A percentile compares a stretch with the other conserved stretches of the same genome.
phyloP scores from a whole-genome alignment of 176 grass and related monocot species.

The Tillandsia fasciculata region DNA sequence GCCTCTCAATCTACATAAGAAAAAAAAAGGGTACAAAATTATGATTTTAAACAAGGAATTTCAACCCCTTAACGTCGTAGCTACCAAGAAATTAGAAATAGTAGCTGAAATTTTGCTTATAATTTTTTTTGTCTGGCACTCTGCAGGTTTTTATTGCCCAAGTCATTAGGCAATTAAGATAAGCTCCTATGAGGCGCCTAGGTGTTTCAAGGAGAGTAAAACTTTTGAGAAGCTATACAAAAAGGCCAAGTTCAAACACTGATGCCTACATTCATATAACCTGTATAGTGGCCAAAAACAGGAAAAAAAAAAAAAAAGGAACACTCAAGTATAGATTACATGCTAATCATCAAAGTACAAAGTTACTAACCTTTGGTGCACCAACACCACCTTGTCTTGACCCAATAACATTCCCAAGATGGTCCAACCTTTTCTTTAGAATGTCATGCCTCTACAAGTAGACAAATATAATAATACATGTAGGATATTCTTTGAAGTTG shows the following conservation, averaged over 20 bases:
- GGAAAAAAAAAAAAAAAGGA: neutral
- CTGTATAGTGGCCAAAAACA: neutral
- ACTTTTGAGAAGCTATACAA: too few species aligned
- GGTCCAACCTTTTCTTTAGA: constrained; percentile 60
- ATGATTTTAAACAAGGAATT: neutral
- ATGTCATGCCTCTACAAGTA: constrained; percentile 74
- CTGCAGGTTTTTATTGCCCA: neutral
- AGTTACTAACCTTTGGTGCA: constrained; percentile 65
- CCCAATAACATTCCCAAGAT: constrained; percentile 68
- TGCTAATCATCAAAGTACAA: neutral
- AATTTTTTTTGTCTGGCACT: too few species aligned
- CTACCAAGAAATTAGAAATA: too few species aligned
- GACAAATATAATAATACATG: constrained; percentile 4
- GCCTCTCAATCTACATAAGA: constrained; percentile 63
- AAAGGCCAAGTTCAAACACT: too few species aligned
- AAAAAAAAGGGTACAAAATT: neutral
- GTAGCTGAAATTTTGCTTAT: too few species aligned
- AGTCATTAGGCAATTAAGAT: neutral
- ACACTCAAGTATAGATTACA: neutral
- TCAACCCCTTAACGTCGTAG: neutral
- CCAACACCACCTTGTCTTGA: constrained; percentile 74
- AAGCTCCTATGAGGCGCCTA: neutral
- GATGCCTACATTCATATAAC: neutral
- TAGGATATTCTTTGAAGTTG: neutral
- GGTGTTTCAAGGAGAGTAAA: neutral